Percentiles rank a stretch among this genome's conserved stretches.
phyloP scores from a whole-genome alignment of 169 alveolate genomes.

The Plasmodium yoelii region DNA sequence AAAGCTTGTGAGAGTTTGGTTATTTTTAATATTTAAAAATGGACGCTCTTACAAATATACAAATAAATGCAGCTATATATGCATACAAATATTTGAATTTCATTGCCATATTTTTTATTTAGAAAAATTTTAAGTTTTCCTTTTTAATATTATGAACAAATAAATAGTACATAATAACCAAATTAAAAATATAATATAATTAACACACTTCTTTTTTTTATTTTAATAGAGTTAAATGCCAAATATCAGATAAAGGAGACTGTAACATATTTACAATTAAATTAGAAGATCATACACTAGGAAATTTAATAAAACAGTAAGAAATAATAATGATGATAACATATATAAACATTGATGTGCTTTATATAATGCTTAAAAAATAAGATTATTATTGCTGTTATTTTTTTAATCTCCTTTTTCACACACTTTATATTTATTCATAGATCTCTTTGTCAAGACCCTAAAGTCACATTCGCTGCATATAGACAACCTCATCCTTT shows the following conservation, averaged over 20 bases:
- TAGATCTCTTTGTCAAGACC: conserved; percentile 75
- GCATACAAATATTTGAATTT: no score
- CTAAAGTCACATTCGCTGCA: conserved; percentile 71
- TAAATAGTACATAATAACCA: no score
- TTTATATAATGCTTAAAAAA: neutral
- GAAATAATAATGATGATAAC: neutral
- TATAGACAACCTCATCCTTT: conserved; percentile 76
- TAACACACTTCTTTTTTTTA: neutral
- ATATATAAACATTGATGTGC: neutral
- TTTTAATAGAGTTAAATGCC: conserved; percentile 59
- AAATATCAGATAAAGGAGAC: conserved; percentile 72
- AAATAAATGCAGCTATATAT: no score
- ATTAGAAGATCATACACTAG: conserved; percentile 75
- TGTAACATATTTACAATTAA: conserved; percentile 66
- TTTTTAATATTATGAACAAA: no score
- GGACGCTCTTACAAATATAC: no score
- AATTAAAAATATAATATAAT: no score
- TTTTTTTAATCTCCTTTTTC: conserved; percentile 2
- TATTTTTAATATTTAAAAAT: no score
- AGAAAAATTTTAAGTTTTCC: no score
- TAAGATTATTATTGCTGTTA: neutral
- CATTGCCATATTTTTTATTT: no score
- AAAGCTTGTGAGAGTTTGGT: no score
- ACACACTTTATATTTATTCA: neutral
- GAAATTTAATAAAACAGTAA: conserved; percentile 69